Evolutionary conservation across 208 protist species (phyloP).

Genomic region (Crithidia thermophila): DNA sequence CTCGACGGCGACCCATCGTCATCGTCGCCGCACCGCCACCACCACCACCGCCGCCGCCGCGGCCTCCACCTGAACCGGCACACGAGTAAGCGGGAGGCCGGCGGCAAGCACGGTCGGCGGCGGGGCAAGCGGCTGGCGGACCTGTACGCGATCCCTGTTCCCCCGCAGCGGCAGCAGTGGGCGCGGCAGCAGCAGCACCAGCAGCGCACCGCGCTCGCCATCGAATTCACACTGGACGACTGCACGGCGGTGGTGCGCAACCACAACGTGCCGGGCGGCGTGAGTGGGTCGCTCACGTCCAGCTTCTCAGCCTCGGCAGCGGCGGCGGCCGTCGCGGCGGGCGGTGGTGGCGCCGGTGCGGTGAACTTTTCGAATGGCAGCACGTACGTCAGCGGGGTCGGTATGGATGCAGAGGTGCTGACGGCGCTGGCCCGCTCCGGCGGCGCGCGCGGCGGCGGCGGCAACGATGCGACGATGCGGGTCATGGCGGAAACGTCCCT

Average conservation of each 20-base stretch:
- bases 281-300: background rate
- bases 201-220: conserved; percentile 21
- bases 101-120: background rate
- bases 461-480: conserved; percentile 15
- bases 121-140: background rate
- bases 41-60: background rate
- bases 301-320: background rate
- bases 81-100: background rate
- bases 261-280: background rate
- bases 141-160: background rate
- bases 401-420: conserved; percentile 3
- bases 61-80: background rate
- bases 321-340: background rate
- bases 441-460: background rate
- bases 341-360: background rate
- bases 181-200: conserved; percentile 26
- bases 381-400: conserved; percentile 9
- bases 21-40: too few relatives aligned
- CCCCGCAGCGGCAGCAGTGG: conserved; percentile 23
- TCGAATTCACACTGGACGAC: conserved; percentile 25
- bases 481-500: conserved; percentile 22
- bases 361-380: conserved; percentile 11
- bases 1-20: too few relatives aligned
- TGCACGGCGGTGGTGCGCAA: conserved; percentile 8
- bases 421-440: conserved; percentile 4